Evolutionary conservation across 2,329 filamentous ascomycete genomes (phyloP), one percentile per base, ranked within the genome.

Genomic region (Talaromyces atroroseus): DNA sequence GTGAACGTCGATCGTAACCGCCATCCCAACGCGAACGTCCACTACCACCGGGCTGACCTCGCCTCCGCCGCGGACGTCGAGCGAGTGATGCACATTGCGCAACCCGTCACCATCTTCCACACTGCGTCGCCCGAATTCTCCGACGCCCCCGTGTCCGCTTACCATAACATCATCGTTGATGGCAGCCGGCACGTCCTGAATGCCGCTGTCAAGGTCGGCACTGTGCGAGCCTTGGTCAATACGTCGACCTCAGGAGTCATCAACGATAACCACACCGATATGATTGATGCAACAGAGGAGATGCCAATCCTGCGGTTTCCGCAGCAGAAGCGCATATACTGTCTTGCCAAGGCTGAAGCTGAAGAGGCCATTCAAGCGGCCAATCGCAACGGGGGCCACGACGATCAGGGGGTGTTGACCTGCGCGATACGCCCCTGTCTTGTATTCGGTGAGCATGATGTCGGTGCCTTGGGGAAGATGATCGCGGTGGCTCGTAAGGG

Each of bases 391-490:
- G 26, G 56, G 16, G 21, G 21, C 23, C 29, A 44, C 7, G 21
- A 51, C 12, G 78, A 64, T 63, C 80, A 65, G 53, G 76, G 79
- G 40, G 83, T 95, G 71, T 78, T 89, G 12, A 95, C 91, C n/a
- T 82, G 83, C 66, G 80, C 91, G 32, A 82, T 97, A 61, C 88
- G 94, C 16, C 89, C 91, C 11, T 87, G 90, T 12, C 89, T 89
- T 62, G 95, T 97, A 71, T 90, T 96, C 67, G 94, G 92, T 65
- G 90, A 94, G 68, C 89, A 89, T 65, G 94, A 97, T 75, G 83
- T 88, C 64, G 88, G 87, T 68, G 78, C 80, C 58, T 80, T 83
- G 49, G 71, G 73, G 14, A 76, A 75, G 5, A 62, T 63, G 59
- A 79, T 82, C 65, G 85, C 89, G 62, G 87, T 90, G 42, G 50